phyloP scores from a whole-genome alignment of 176 grass and related monocot species.

The Carex pumila region DNA sequence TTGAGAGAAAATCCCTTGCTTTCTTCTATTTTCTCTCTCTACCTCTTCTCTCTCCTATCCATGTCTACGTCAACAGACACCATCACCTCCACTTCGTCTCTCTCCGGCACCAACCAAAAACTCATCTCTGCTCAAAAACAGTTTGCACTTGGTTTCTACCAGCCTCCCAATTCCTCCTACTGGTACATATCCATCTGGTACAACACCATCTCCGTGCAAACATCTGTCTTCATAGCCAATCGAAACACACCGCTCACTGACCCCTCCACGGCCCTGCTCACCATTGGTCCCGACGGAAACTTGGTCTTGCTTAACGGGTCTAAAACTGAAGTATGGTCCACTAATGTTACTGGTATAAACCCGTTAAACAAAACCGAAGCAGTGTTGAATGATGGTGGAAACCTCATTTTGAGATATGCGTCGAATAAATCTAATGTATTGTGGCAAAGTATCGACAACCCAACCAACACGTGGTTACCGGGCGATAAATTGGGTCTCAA shows the following conservation, averaged over 20 bases:
- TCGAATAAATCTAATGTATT: slow-evolving; percentile 41
- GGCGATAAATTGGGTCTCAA: slow-evolving; percentile 53
- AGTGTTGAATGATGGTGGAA: slow-evolving; percentile 42
- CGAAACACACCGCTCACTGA: slow-evolving; percentile 31
- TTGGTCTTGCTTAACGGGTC: slow-evolving; percentile 61
- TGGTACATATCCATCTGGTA: slow-evolving; percentile 98
- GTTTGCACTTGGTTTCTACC: slow-evolving; percentile 70
- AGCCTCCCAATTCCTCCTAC: slow-evolving; percentile 19
- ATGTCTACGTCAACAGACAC: slow-evolving; percentile 38
- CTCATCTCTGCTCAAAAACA: slow-evolving; percentile 42
- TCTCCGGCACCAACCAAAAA: slow-evolving; percentile 37
- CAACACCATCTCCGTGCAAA: slow-evolving; percentile 27
- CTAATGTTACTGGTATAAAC: slow-evolving; percentile 27
- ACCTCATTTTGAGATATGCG: slow-evolving; percentile 50
- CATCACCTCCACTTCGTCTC: slow-evolving; percentile 44
- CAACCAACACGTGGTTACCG: slow-evolving; percentile 65
- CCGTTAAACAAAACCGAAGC: slow-evolving; percentile 40
- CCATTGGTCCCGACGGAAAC: slow-evolving; percentile 53
- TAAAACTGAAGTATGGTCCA: slow-evolving; percentile 52
- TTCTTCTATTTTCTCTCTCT: slow-evolving; percentile 20
- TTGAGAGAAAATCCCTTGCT: neutral
- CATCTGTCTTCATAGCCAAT: slow-evolving; percentile 59
- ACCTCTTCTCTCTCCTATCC: slow-evolving; percentile 26
- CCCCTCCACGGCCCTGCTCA: slow-evolving; percentile 28
- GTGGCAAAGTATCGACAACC: slow-evolving; percentile 79